Base-by-base conservation (phyloP, 1,284 basidiomycete genomes). In the Sporisorium iseilematis-ciliati region DNA sequence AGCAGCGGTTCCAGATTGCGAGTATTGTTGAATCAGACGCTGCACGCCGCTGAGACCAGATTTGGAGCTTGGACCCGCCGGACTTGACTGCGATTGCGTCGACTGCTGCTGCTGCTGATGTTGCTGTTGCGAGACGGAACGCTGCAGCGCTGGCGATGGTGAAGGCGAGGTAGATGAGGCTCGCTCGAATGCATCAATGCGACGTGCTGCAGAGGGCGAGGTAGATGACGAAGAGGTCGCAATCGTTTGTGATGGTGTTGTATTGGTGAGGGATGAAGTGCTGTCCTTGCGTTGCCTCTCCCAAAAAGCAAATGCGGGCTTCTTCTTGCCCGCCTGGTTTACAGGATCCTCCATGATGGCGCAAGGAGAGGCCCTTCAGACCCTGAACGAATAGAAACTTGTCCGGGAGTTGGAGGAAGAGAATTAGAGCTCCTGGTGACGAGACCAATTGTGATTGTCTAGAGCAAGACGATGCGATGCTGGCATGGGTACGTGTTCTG, bases 241-340 rank as follows among this genome's bases (percentile, higher is more conserved):
- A 4, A 46, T 21, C 4, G 52, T 20, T 12, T 38, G 4, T 18
- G 66, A 16, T 14, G 49, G n/a, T 51, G 59, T 46, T 25, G 45
- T 18, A 53, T 20, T 53, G 51, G 29, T 35, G 14, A 55, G 23
- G 12, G 57, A 35, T 4, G 48, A 33, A 14, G 63, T 51, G 55
- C 55, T 63, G 46, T 62, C 53, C 29, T 63, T 63, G 48, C 60
- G 52, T 33, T 66, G 72, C 21, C 72, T 40, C 31, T 75, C 72
- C 72, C 72, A 75, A 21, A 75, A 75, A 16, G 72, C 72, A 50
- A 75, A 70, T 3, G 67, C 64, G 21, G 67, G 67, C 57, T 64
- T 75, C 57, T 70, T 75, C 38, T 70, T 70, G 31, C 18, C 46
- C 18, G 56, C 26, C 10, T 52, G 62, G 18, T 54, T 61, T n/a